A percentile compares a stretch with the other conserved stretches of the same genome.
These are phyloP conservation scores for Zymoseptoria crescenta DNA, from an alignment of 2,329 filamentous ascomycete genomes.

Conservation along the genomic window DNA sequence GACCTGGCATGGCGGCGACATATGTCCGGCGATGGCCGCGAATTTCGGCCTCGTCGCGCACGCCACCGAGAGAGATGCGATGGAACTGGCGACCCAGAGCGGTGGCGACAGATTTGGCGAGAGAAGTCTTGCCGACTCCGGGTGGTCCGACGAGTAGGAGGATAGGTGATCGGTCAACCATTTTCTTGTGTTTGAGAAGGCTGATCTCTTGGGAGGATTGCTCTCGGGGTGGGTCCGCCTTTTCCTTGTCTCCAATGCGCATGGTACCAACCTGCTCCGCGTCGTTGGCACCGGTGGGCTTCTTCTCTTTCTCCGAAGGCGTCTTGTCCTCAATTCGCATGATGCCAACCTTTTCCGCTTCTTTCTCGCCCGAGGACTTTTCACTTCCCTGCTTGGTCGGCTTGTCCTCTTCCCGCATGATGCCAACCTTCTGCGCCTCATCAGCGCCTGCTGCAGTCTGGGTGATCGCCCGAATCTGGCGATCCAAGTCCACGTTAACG, in stretches of 20 bases:
- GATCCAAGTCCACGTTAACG: constrained; percentile 74
- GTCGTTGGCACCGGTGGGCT: constrained; percentile 31
- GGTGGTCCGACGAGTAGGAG: constrained; percentile 87
- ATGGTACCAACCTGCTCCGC: constrained; percentile 36
- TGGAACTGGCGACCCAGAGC: constrained; percentile 94
- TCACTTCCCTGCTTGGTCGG: no score
- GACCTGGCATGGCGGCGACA: constrained; percentile 95
- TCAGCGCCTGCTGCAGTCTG: background rate
- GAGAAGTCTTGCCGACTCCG: constrained; percentile 89
- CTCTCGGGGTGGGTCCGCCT: constrained; percentile 34
- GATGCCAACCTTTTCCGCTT: constrained; percentile 35
- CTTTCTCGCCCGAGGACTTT: constrained; percentile 19
- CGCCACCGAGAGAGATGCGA: constrained; percentile 89
- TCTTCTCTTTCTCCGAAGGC: constrained; percentile 28
- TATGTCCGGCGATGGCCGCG: constrained; percentile 91
- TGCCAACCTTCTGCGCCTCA: constrained; percentile 30
- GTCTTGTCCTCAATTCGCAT: constrained; percentile 50
- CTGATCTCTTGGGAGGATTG: constrained; percentile 55
- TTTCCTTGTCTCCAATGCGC: constrained; percentile 47
- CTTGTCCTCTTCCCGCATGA: constrained; percentile 52
- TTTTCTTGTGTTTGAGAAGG: constrained; percentile 69
- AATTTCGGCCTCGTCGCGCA: constrained; percentile 94
- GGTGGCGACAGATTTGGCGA: constrained; percentile 86
- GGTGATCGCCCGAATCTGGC: constrained; percentile 57
- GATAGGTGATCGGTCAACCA: constrained; percentile 93